Evolutionary conservation across 768 basidiomycete genomes (phyloP).

Genomic region (Suillus variegatus): DNA sequence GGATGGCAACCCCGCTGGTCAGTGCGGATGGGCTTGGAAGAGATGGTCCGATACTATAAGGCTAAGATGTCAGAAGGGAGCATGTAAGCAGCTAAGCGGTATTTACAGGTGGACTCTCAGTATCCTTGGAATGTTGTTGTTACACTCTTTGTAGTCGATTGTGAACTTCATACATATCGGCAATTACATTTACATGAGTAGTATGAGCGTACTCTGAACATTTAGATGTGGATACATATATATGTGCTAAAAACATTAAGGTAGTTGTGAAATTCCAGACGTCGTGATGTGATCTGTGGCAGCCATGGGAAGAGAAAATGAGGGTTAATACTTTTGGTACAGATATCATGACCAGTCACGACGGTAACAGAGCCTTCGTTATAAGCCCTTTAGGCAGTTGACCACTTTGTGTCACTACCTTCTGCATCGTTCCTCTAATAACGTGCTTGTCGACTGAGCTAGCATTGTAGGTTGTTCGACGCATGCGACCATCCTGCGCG

Average conservation of each 20-base stretch:
- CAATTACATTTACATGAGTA: conserved; percentile 21
- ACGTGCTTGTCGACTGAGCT: conserved; percentile 47
- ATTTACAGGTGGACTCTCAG: background rate
- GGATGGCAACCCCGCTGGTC: conserved; percentile 94
- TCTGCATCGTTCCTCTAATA: conserved; percentile 56
- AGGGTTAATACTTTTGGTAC: conserved; percentile 19
- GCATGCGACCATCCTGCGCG: conserved; percentile 41
- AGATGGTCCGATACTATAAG: conserved; percentile 94
- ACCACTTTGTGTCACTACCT: conserved; percentile 41
- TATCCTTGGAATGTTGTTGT: background rate
- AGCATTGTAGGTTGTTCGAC: conserved; percentile 39
- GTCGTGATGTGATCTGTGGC: background rate
- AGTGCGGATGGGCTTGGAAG: conserved; percentile 90
- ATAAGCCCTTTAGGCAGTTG: conserved; percentile 16
- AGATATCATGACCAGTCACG: background rate
- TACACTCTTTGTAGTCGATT: background rate
- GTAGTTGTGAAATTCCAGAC: conserved; percentile 2
- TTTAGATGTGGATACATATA: conserved; percentile 16
- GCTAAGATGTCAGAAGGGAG: conserved; percentile 86
- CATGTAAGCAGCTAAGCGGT: conserved; percentile 40
- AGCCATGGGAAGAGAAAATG: conserved; percentile 8
- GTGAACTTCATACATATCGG: conserved; percentile 1
- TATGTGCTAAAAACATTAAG: background rate
- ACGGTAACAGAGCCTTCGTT: conserved; percentile 16
- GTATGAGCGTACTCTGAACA: conserved; percentile 9